Evolutionary conservation across 2,329 filamentous ascomycete genomes (phyloP), one percentile per base, ranked within the genome.

Genomic region (Epichloe sibirici): DNA sequence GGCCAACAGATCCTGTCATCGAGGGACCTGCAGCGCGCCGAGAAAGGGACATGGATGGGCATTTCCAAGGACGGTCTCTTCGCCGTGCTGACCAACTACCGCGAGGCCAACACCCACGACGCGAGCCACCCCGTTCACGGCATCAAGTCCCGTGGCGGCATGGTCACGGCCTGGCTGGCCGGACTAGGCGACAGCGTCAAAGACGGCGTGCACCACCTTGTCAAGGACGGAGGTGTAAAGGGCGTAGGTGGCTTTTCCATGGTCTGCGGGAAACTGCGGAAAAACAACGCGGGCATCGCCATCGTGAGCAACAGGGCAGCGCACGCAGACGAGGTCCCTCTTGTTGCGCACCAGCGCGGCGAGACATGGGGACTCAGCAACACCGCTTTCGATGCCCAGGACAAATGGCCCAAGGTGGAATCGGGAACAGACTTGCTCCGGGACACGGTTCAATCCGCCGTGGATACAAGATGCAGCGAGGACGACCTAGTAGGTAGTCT

Each of bases 231-330:
- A 23, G 66, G 77, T 9, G 74, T 82, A 23, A 77, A 77, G 59
- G 80, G 78, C 48, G 78, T 85, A 15, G 82, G 82, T 6, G 82
- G 82, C 0, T 85, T 85, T 62, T 83, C 79, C 25, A 74, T 86
- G 61, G 71, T 84, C n/a, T 83, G 81, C 56, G 80, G 79, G 8
- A 82, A 81, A 60, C 68, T 86, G 58, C 65, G 69, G 48, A 67
- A 65, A 46, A 71, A 70, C 8, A 62, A 75, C 23, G 70, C 78
- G 54, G 75, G 75, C 0, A 66, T 85, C 11, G 81, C 78, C 7
- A 77, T 85, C 50, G 72, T 85, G 48, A 83, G 78, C 47, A 85
- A 85, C 62, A 74, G 81, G 34, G 75, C 72, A 40, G 77, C 73
- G 42, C 65, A 72, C 42, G 66, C 73, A 2, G 70, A 73, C 4